phyloP scores from a whole-genome alignment of 805 yeast genomes.

The Crinitomyces ghanaensis region DNA sequence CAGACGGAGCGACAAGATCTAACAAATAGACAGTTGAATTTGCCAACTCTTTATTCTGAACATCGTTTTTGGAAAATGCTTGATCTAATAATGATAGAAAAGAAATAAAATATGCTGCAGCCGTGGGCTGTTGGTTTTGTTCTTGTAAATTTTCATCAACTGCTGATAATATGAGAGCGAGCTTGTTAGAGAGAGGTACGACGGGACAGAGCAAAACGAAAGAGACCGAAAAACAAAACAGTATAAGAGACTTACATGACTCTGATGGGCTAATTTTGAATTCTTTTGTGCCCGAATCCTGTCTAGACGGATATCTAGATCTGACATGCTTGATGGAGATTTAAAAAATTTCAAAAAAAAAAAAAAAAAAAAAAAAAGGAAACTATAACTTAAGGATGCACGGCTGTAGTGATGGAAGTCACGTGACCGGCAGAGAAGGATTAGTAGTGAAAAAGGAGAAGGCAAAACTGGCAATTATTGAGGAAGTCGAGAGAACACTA shows the following conservation, averaged over 20 bases:
- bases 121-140: constrained; percentile 44
- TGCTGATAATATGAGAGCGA: constrained; percentile 74
- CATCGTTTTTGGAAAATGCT: constrained; percentile 40
- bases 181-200: constrained; percentile 13
- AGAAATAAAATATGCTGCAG: constrained; percentile 79
- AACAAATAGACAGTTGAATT: constrained; percentile 69
- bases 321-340: too few species aligned
- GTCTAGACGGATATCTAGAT: constrained; percentile 16
- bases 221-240: neutral
- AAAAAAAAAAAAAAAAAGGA: too few species aligned
- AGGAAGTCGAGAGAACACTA: too few species aligned
- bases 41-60: constrained; percentile 53
- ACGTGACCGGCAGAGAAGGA: too few species aligned
- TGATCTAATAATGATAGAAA: constrained; percentile 74
- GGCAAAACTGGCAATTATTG: too few species aligned
- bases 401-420: too few species aligned
- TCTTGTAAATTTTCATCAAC: constrained; percentile 80
- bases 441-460: too few species aligned
- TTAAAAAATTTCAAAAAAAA: too few species aligned
- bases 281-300: constrained; percentile 53
- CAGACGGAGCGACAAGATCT: constrained; percentile 63
- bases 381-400: too few species aligned
- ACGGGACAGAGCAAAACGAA: neutral
- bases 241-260: constrained; percentile 43
- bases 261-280: constrained; percentile 82